These are phyloP conservation scores for Aureobasidium zeae DNA, from an alignment of 2,329 filamentous ascomycete genomes.

Conservation along the genomic window DNA sequence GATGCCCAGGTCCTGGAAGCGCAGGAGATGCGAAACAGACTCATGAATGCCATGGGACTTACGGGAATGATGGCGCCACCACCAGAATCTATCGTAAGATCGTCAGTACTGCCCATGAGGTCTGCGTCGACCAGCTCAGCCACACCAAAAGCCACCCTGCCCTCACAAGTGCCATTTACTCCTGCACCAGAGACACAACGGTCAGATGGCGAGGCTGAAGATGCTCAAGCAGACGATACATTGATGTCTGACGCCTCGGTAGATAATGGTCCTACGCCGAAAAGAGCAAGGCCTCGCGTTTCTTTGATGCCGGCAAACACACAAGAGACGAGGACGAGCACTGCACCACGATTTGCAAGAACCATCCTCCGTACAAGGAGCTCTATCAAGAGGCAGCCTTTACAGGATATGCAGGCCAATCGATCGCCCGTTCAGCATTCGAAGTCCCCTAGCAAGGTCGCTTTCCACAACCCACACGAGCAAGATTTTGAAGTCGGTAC, in stretches of 20 bases:
- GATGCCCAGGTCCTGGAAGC: constrained; percentile 31
- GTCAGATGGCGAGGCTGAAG: constrained; percentile 10
- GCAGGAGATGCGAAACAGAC: constrained; percentile 29
- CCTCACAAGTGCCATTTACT: constrained; percentile 4
- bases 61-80: constrained; percentile 8
- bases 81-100: constrained; percentile 14
- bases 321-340: constrained; percentile 24
- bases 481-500: constrained; percentile 2
- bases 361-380: constrained; percentile 19
- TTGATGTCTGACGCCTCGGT: constrained; percentile 26
- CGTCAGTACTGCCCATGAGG: constrained; percentile 15
- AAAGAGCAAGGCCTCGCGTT: constrained; percentile 32
- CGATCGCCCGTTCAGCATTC: constrained; percentile 17
- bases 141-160: constrained; percentile 1
- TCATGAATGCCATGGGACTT: constrained; percentile 32
- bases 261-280: constrained; percentile 31
- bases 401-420: constrained; percentile 24
- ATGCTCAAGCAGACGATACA: constrained; percentile 18
- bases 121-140: constrained; percentile 15
- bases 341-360: constrained; percentile 15
- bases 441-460: constrained; percentile 22
- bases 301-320: constrained; percentile 27
- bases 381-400: constrained; percentile 21
- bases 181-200: constrained; percentile 3
- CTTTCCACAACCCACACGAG: constrained; percentile 15